Percentiles rank a stretch among this genome's conserved stretches.
Conservation (phyloP, 495 filamentous ascomycete species). For the Friedmanniomyces endolithicus region DNA sequence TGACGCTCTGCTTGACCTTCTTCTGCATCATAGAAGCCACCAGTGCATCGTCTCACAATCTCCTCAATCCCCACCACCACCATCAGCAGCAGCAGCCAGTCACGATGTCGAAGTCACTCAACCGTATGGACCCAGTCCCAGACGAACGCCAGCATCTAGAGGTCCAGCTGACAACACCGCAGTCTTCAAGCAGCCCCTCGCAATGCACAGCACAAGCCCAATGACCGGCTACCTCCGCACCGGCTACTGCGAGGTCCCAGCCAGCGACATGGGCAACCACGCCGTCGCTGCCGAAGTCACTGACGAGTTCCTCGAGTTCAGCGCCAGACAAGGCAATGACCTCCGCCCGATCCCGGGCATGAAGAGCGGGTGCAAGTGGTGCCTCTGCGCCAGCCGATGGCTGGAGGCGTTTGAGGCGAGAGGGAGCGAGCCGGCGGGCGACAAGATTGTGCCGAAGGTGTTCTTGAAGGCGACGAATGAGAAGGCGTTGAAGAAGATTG, state of each 20-base stretch:
- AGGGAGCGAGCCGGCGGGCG: slow-evolving; percentile 28
- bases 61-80: background rate
- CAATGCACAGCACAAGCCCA: slow-evolving; percentile 43
- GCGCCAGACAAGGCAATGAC: slow-evolving; percentile 45
- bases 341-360: slow-evolving; percentile 38
- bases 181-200: slow-evolving; percentile 47
- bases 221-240: slow-evolving; percentile 49
- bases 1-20: background rate
- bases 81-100: slow-evolving; percentile 3
- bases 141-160: background rate
- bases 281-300: slow-evolving; percentile 37
- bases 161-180: slow-evolving; percentile 6
- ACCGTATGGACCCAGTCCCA: slow-evolving; percentile 2
- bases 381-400: slow-evolving; percentile 43
- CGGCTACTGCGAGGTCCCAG: slow-evolving; percentile 43
- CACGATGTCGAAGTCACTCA: slow-evolving; percentile 21
- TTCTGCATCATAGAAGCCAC: background rate
- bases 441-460: slow-evolving; percentile 32
- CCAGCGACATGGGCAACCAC: slow-evolving; percentile 33
- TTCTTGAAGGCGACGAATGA: slow-evolving; percentile 39
- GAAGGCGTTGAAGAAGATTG: slow-evolving; percentile 35
- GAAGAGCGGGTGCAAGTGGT: slow-evolving; percentile 45
- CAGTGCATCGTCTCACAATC: background rate
- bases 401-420: slow-evolving; percentile 39
- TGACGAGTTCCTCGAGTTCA: slow-evolving; percentile 44